Conservation (phyloP, 73 alveolate species). For the Diophrys appendiculata region DNA sequence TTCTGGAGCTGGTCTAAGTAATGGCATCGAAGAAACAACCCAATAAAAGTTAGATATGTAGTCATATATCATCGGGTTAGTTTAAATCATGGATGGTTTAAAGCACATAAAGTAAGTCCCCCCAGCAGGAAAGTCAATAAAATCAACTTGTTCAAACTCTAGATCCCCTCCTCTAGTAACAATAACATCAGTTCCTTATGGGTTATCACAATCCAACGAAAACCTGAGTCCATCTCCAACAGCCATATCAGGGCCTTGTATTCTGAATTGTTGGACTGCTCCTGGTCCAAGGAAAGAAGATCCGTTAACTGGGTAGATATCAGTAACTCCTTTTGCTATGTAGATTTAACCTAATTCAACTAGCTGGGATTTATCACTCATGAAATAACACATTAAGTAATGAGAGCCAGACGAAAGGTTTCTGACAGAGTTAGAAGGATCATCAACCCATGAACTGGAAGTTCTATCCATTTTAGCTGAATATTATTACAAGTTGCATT, state of each 20-base stretch:
- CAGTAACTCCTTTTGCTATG: conserved; percentile 3
- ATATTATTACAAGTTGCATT: too few species aligned
- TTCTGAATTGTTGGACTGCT: conserved; percentile 15
- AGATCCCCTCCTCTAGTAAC: conserved; percentile 24
- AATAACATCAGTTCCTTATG: conserved; percentile 21
- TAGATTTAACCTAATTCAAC: conserved; percentile 35
- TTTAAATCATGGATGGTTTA: conserved; percentile 7
- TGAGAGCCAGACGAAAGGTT: conserved; percentile 32
- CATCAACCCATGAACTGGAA: too few species aligned
- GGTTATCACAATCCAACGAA: conserved; percentile 36
- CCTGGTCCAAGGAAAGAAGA: conserved; percentile 35
- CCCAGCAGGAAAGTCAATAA: conserved; percentile 23
- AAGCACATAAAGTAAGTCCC: conserved; percentile 34
- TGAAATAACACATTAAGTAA: conserved; percentile 42
- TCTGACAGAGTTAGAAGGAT: conserved; percentile 15
- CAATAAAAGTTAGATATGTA: conserved; percentile 4
- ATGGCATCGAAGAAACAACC: conserved; percentile 4
- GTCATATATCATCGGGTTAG: not conserved
- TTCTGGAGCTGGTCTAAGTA: not conserved
- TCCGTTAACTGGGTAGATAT: conserved; percentile 42
- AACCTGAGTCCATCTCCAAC: conserved; percentile 52
- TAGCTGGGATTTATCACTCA: not conserved
- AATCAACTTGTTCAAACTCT: conserved; percentile 17
- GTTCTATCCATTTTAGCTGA: too few species aligned
- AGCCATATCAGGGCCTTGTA: conserved; percentile 40